phyloP scores from a whole-genome alignment of 2,329 filamentous ascomycete genomes.

The Verticillium alfalfae region DNA sequence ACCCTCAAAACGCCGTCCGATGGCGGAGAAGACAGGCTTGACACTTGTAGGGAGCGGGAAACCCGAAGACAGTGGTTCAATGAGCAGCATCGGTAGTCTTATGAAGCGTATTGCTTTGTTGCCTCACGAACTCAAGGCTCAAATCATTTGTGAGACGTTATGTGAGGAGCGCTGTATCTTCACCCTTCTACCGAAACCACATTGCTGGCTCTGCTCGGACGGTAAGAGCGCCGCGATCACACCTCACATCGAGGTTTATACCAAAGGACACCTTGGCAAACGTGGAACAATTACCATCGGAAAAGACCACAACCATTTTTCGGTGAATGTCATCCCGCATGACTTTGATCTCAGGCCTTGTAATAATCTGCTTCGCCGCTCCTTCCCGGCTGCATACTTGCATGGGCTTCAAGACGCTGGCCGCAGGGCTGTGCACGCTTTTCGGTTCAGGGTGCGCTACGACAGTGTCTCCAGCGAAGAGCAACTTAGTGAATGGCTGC shows the following conservation, averaged over 20 bases:
- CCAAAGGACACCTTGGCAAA: background rate
- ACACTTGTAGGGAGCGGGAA: no score
- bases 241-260: conserved; percentile 7
- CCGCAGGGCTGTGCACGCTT: background rate
- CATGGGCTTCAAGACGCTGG: background rate
- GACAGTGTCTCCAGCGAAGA: background rate
- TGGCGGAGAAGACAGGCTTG: no score
- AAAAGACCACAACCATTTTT: background rate
- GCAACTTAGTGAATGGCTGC: background rate
- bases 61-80: no score
- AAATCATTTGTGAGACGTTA: conserved; percentile 3
- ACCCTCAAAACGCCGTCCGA: no score
- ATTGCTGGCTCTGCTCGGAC: conserved; percentile 6
- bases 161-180: conserved; percentile 4
- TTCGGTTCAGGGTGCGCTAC: background rate
- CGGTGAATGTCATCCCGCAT: background rate
- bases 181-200: background rate
- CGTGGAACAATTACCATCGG: background rate
- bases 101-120: conserved; percentile 3
- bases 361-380: background rate
- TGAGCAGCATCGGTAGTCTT: background rate
- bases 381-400: background rate
- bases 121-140: conserved; percentile 5
- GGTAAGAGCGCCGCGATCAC: background rate
- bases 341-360: background rate